Evolutionary conservation across 345 rosid genomes (phyloP).

Genomic region (Litchi chinensis): DNA sequence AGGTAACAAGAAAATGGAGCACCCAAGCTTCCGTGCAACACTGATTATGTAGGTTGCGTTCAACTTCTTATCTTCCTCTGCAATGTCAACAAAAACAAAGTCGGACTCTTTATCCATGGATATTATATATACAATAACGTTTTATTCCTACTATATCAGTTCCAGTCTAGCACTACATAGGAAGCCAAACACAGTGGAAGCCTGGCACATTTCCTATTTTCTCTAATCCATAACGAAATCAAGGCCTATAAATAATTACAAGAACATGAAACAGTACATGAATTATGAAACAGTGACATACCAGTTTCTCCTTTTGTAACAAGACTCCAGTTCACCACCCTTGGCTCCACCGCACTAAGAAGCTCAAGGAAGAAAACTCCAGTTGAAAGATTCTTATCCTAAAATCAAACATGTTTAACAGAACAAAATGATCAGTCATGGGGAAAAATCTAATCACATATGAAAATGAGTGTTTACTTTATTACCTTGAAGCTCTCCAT

Average conservation of each 20-base stretch:
- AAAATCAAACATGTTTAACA: conserved; percentile 13
- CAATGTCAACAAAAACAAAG: conserved; percentile 30
- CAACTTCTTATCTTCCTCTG: conserved; percentile 94
- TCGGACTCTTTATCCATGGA: conserved; percentile 1
- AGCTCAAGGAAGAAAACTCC: conserved; percentile 94
- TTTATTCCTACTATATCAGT: not conserved
- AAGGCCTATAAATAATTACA: not conserved
- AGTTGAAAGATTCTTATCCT: conserved; percentile 80
- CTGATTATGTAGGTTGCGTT: conserved; percentile 96
- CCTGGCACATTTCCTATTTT: not conserved
- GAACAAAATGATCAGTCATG: conserved; percentile 19
- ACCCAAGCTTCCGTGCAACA: conserved; percentile 96
- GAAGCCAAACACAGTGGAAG: conserved; percentile 8
- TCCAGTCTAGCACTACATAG: not conserved
- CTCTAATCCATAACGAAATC: not conserved
- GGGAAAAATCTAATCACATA: not conserved
- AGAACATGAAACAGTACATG: not conserved
- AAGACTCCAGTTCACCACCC: conserved; percentile 93
- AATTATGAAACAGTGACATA: conserved; percentile 23
- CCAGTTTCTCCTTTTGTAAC: conserved; percentile 85
- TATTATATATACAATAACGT: not conserved
- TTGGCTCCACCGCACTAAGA: conserved; percentile 84
- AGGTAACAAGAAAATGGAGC: conserved; percentile 95
- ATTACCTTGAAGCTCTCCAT: conserved; percentile 95
- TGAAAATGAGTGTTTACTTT: conserved; percentile 2